phyloP scores from a whole-genome alignment of 768 basidiomycete genomes.

The Porpolomopsis calyptriformis region DNA sequence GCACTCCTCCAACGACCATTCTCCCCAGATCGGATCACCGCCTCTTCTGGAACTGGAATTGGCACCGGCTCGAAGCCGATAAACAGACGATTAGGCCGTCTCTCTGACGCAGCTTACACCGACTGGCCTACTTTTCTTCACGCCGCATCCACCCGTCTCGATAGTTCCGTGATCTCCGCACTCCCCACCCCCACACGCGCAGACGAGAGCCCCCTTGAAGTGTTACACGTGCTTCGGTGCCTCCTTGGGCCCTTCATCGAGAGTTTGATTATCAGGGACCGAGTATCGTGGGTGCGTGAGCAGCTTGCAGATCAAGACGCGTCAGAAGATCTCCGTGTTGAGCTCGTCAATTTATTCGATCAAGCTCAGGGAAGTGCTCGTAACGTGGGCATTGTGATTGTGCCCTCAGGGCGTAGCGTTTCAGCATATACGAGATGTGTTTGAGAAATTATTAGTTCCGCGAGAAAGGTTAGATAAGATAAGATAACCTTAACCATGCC shows the following conservation, averaged over 20 bases:
- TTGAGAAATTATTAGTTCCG: not conserved
- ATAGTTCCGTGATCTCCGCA: constrained; percentile 10
- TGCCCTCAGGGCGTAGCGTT: constrained; percentile 15
- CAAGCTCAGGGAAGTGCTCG: constrained; percentile 62
- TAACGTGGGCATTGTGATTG: constrained; percentile 55
- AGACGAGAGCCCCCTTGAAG: constrained; percentile 35
- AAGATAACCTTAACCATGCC: constrained; percentile 31
- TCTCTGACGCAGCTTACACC: constrained; percentile 38
- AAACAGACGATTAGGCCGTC: constrained; percentile 30
- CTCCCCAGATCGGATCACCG: not conserved
- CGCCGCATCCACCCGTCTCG: constrained; percentile 11
- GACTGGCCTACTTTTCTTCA: constrained; percentile 40
- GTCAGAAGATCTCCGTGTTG: constrained; percentile 17
- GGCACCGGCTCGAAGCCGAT: not conserved
- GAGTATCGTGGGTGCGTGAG: constrained; percentile 46
- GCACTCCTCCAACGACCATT: constrained; percentile 30
- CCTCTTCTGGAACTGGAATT: not conserved
- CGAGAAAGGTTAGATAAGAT: not conserved
- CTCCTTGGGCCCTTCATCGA: constrained; percentile 61
- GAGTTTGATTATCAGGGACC: constrained; percentile 52
- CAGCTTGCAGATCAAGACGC: constrained; percentile 16
- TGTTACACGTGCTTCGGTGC: constrained; percentile 59
- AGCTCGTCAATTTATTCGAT: constrained; percentile 59
- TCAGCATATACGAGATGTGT: too few species aligned
- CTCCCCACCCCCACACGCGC: constrained; percentile 3